These are phyloP conservation scores for Monosporascus sp. DNA, from an alignment of 2,329 filamentous ascomycete species.

Conservation along the genomic window DNA sequence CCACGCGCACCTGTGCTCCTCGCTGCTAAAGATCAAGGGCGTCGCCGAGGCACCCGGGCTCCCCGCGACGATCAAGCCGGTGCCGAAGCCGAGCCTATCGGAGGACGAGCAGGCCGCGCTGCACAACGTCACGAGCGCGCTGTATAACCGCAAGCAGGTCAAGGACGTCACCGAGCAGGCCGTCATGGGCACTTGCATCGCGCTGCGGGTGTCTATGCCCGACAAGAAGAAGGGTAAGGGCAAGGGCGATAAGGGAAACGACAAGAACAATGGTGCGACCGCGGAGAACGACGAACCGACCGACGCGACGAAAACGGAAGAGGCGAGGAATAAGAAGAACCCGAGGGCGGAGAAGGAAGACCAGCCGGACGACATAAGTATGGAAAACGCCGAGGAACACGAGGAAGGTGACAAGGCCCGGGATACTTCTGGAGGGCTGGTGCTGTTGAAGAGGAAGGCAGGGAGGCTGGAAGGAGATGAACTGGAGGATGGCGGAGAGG, in stretches of 20 bases:
- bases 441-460: slow-evolving; percentile 27
- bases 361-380: slow-evolving; percentile 8
- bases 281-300: slow-evolving; percentile 19
- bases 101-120: slow-evolving; percentile 47
- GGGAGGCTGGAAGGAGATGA: slow-evolving; percentile 31
- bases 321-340: slow-evolving; percentile 1
- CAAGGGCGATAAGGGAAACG: slow-evolving; percentile 28
- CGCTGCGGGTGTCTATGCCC: slow-evolving; percentile 43
- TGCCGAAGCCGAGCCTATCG: slow-evolving; percentile 46
- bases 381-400: slow-evolving; percentile 16
- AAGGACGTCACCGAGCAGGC: slow-evolving; percentile 45
- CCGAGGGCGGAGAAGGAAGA: slow-evolving; percentile 10
- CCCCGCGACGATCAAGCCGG: slow-evolving; percentile 42
- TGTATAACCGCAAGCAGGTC: slow-evolving; percentile 50
- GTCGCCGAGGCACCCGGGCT: slow-evolving; percentile 47
- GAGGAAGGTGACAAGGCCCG: slow-evolving; percentile 18
- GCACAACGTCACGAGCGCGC: slow-evolving; percentile 55
- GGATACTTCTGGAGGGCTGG: slow-evolving; percentile 19
- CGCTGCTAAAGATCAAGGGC: slow-evolving; percentile 49
- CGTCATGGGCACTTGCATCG: slow-evolving; percentile 42
- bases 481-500: slow-evolving; percentile 19
- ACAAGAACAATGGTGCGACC: slow-evolving; percentile 23
- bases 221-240: slow-evolving; percentile 36
- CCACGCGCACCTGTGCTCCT: slow-evolving; percentile 50
- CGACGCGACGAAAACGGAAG: slow-evolving; percentile 14